Evolutionary conservation across 495 filamentous ascomycete species (phyloP), one percentile per base, ranked within the genome.

Genomic region (Haplographium delicatum): DNA sequence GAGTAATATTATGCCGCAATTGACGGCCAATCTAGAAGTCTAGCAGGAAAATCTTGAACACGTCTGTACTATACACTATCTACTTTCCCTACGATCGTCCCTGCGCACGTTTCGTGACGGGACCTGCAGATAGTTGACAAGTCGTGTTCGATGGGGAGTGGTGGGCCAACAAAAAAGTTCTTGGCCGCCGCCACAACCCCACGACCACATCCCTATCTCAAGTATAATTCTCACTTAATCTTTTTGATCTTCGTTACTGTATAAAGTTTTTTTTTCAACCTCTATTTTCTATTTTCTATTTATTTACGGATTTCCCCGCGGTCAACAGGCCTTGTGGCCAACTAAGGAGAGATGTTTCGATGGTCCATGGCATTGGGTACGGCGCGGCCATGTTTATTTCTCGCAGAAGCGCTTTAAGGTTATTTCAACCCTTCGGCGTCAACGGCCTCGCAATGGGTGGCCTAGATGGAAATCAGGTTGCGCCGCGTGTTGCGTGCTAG

Each of bases 381-480:
- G 23, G 39, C 39, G 39, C 26, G 20, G 20, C 0, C 18, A n/a
- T 47, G 35, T 31, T 31, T n/a, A n/a, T n/a, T n/a, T n/a, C n/a
- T n/a, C n/a, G n/a, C n/a, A n/a, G n/a, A n/a, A n/a, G n/a, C n/a
- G n/a, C n/a, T n/a, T n/a, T n/a, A n/a, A n/a, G n/a, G n/a, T n/a
- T n/a, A n/a, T n/a, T n/a, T n/a, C n/a, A n/a, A n/a, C n/a, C n/a
- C n/a, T 47, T 24, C 44, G 19, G 44, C 44, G 44, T 35, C 44
- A 47, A 47, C 5, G 44, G 44, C 44, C 44, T 8, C 39, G 19
- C 13, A 34, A n/a, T 23, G 18, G n/a, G 20, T 11, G 44, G 44
- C 44, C 28, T 25, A 18, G 6, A 5, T 16, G 40, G 24, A 44
- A 44, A 24, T 18, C 24, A 30, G 31, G n/a, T n/a, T n/a, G n/a